Base-by-base conservation (phyloP, 2,329 filamentous ascomycete genomes). In the Ambrosiella cleistominuta region DNA sequence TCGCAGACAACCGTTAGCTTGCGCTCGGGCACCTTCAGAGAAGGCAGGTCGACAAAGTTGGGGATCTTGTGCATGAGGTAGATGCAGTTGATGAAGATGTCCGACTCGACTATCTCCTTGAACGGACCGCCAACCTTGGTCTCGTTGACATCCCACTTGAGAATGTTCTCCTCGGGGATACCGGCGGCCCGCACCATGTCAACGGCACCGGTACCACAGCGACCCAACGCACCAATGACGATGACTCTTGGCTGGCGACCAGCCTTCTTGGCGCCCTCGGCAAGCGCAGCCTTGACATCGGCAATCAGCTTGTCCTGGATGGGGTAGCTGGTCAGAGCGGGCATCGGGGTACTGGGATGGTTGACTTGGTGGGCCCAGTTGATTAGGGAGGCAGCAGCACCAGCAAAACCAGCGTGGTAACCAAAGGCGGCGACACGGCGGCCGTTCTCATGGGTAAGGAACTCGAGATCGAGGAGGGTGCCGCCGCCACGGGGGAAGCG, bases 41-140 rank as follows among this genome's bases (percentile, higher is more conserved):
- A 82, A 64, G 86, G 78, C 61, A 75, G 67, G 70, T 86, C 82
- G 67, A 95, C 78, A 68, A 96, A 96, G 39, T 85, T 85, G 35
- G 87, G 85, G 64, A 93, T 90, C 68, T 83, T 80, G 64, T 81
- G 75, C 61, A 76, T 81, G 47, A 96, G 81, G 72, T 95, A 95
- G 69, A 95, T 91, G 78, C 85, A 89, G 75, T 93, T 94, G 69
- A 93, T 76, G 68, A 89, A 88, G 67, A 88, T 83, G 65, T 87
- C 82, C 61, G 74, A 78, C 70, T 88, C 79, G 52, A 82, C 74
- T 65, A 94, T 89, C 72, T 93, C 87, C 62, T 75, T 70, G 71
- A 90, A 93, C 8, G 88, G 88, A 0, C 88, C 88, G 58, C 82
- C 80, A 59, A 75, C 75, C 27, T 62, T 64, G 36, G 88, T 95